Evolutionary conservation across 768 basidiomycete species (phyloP).

Genomic region (Coprinopsis marcescibilis): DNA sequence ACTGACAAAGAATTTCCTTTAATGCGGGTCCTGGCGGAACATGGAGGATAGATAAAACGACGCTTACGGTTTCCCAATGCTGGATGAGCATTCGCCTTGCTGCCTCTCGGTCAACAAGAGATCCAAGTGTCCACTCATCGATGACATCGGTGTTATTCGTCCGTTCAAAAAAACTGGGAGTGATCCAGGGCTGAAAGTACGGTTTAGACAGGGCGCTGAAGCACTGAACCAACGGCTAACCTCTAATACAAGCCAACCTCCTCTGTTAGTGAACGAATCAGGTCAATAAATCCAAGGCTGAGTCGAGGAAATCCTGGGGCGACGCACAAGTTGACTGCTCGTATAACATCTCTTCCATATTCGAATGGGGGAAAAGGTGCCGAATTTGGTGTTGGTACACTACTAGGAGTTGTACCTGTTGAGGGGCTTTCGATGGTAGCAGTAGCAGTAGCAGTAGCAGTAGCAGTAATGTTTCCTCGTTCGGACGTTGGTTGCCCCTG

Average conservation of each 20-base stretch:
- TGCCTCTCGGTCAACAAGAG: conserved; percentile 37
- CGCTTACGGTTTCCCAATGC: conserved; percentile 50
- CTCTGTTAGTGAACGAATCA: conserved; percentile 33
- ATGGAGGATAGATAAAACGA: background rate
- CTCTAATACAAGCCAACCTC: conserved; percentile 63
- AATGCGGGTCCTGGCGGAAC: conserved; percentile 4
- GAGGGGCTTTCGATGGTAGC: no score
- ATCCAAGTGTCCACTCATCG: conserved; percentile 60
- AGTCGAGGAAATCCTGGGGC: background rate
- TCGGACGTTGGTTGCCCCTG: no score
- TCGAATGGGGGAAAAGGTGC: conserved; percentile 8
- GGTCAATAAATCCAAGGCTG: background rate
- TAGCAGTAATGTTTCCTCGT: no score
- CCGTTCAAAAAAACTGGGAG: conserved; percentile 64
- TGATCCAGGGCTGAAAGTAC: conserved; percentile 63
- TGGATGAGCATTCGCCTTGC: conserved; percentile 39
- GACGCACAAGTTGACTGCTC: conserved; percentile 60
- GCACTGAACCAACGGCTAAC: conserved; percentile 21
- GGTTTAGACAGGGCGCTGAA: background rate
- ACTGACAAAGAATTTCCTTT: no score
- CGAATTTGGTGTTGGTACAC: background rate
- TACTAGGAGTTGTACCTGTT: no score
- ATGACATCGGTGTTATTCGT: conserved; percentile 51
- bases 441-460: no score
- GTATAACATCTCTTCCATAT: conserved; percentile 27